Base-by-base conservation (phyloP, 75 land plant genomes). In the Cryptomeria japonica region DNA sequence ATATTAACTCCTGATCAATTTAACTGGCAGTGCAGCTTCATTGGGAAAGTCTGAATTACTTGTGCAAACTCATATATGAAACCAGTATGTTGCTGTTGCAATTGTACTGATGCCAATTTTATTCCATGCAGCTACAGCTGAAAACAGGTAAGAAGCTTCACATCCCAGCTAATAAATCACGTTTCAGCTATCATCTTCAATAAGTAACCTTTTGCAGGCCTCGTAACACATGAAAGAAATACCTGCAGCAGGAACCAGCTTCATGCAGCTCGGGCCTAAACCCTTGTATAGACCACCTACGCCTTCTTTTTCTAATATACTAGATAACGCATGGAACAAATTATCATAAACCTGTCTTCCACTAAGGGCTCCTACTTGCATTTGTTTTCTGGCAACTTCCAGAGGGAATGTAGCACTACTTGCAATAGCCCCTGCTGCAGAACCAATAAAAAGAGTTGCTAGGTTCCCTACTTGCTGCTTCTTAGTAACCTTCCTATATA, bases 181-280 rank as follows among this genome's bases (percentile, higher is more conserved):
- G 34, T 82, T 82, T 82, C 51, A 82, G 32, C 31, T 82, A 42
- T 93, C 94, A 16, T 98, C 89, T 86, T 98, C 99, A 15, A 97
- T 91, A 86, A 98, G 85, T 31, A 98, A 88, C 91, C 91, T 92
- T 94, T 98, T 98, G 91, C 96, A 96, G 44, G 96, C 98, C 84
- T 98, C 99, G 83, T 97, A 98, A 88, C 99, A 98, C 99, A 98
- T 97, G 92, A 98, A 97, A 7, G 98, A 95, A 55, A 98, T 98
- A 46, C 99, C 99, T 14, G 99, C 99, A 61, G 99, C 99, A 41
- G 99, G 99, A 3, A 98, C 97, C 88, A 98, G 88, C 89, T 98
- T 98, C 93, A 98, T 86, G 90, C 99, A 98, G 91, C 99, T 98
- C 13, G 99, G 97, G 1, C 97, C 99, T 18, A 98, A 87, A 19